Evolutionary conservation across 495 filamentous ascomycete genomes (phyloP).

Genomic region (Terfezia boudieri): DNA sequence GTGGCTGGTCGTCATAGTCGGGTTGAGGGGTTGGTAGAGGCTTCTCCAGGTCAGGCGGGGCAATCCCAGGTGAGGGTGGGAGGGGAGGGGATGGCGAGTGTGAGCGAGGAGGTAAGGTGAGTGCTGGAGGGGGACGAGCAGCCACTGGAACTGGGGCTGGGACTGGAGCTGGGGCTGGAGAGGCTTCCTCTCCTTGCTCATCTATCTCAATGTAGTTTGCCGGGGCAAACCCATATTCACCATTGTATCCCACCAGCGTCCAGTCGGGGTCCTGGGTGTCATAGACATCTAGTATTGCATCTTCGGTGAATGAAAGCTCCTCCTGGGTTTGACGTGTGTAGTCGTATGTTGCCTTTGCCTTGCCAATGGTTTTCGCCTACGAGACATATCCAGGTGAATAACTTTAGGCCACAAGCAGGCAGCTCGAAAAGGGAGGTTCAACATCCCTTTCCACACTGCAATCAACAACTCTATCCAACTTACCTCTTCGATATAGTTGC

Average conservation of each 20-base stretch:
- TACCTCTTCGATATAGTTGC: conserved; percentile 94
- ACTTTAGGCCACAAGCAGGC: background rate
- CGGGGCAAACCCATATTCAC: conserved; percentile 88
- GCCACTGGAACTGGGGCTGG: conserved; percentile 6
- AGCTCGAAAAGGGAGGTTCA: no score
- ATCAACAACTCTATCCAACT: conserved; percentile 19
- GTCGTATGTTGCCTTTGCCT: conserved; percentile 78
- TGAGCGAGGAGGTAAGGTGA: conserved; percentile 2
- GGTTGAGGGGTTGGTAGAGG: background rate
- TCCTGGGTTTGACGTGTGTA: conserved; percentile 95
- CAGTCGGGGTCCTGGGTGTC: conserved; percentile 88
- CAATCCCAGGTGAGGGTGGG: conserved; percentile 2
- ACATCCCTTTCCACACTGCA: background rate
- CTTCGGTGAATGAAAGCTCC: conserved; percentile 87
- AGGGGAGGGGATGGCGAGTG: conserved; percentile 14
- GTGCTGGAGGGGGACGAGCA: background rate
- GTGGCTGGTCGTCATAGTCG: background rate
- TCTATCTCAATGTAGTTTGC: conserved; percentile 79
- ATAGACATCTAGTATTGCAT: conserved; percentile 60
- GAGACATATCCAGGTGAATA: background rate
- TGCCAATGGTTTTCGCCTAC: conserved; percentile 46
- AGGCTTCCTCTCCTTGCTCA: conserved; percentile 14
- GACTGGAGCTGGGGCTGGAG: conserved; percentile 18
- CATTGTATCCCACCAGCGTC: conserved; percentile 69
- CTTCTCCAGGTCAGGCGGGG: background rate